Conservation (phyloP, 768 basidiomycete genomes). For the Dacryopinax spathularia region DNA sequence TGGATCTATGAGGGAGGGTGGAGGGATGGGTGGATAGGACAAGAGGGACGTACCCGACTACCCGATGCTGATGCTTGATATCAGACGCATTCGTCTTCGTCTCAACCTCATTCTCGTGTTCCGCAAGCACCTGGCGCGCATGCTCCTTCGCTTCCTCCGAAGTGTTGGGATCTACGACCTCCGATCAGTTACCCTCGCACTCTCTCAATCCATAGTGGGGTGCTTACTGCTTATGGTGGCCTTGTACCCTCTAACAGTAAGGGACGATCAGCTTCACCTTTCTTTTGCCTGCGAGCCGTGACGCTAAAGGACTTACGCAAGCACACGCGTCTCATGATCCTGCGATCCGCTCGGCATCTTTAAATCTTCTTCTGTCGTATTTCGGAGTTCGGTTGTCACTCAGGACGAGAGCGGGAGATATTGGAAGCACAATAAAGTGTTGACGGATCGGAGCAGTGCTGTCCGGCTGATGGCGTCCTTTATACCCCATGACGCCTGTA, state of each 20-base stretch:
- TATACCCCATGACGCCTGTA: no score
- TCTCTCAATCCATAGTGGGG: background rate
- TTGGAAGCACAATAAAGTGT: background rate
- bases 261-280: no score
- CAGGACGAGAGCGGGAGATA: background rate
- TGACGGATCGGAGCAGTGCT: no score
- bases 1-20: no score
- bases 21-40: no score
- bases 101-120: background rate
- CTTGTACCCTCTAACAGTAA: background rate
- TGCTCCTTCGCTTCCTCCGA: conserved; percentile 13
- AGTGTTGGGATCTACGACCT: background rate
- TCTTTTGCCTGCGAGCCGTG: background rate
- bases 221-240: background rate
- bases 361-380: no score
- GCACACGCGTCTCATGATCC: background rate
- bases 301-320: background rate
- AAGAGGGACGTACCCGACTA: background rate
- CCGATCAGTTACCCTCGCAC: background rate
- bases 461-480: background rate
- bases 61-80: background rate
- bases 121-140: conserved; percentile 9
- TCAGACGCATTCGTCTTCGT: background rate
- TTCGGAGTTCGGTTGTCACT: background rate
- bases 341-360: background rate